Evolutionary conservation across 495 filamentous ascomycete species (phyloP), one percentile per base, ranked within the genome.

Genomic region (Penicillium subrubescens): DNA sequence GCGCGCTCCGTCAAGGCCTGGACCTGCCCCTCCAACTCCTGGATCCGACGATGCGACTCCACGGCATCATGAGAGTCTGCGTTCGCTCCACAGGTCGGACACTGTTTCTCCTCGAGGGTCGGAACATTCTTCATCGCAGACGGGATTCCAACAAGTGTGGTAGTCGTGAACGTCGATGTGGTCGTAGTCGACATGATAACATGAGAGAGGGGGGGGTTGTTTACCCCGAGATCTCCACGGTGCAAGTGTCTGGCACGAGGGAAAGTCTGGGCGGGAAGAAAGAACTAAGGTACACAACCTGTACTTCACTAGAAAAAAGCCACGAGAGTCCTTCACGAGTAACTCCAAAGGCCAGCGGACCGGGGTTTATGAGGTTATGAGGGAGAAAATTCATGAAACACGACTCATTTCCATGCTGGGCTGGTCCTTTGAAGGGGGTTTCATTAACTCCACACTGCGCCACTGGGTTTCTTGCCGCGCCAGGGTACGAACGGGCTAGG

Each of bases 1-100:
- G 91, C 91, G 75, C 94, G 96, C 58, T 87, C 81, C 62, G 88
- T 96, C 60, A 98, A 80, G 37, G 82, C 71, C 64, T 80, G 75
- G 14, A 97, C 86, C 72, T 98, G 92, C 53, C 86, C 85, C 73
- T 97, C 87, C 25, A 99, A 80, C 69, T 97, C 94, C 61, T 85
- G 76, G 66, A 97, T 94, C 51, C 88, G 84, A 44, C 80, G 83
- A 67, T 91, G 90, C 21, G 90, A 86, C 41, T 86, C 77, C n/a
- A 74, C 53, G 21, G 67, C 58, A 41, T 74, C 71, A 39, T 76
- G 72, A 8, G 72, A 59, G 39, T 70, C 67, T 21, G 73, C 61
- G 37, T 78, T 75, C 74, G 81, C 64, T 77, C 87, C 73, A 71
- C 79, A 81, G 74, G 83, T 67, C 68, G 81, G 71, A 80, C 84